Base-by-base conservation (phyloP, 192 early-diverging fungal species). In the Diversispora epigaea region DNA sequence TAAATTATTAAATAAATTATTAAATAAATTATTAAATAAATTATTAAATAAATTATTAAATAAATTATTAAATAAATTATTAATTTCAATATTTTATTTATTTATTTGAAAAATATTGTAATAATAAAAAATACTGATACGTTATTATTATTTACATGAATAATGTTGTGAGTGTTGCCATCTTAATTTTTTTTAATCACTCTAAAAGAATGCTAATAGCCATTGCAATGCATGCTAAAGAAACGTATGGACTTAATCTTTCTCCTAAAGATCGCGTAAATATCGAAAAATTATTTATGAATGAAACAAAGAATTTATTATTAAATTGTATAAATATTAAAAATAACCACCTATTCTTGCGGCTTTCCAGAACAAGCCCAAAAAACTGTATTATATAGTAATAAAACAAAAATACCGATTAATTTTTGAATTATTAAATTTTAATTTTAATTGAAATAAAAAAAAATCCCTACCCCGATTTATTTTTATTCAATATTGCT, bases 351-450 rank as follows among this genome's bases (percentile, higher is more conserved):
- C 93, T 80, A 99, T 93, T 77, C 96, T 86, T 39, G 96, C 95
- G 17, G 89, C 86, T 80, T 99, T 99, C 96, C 96, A 99, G 76
- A 99, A 91, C 60, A 98, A 79, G 17, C 97, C 96, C 40, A 93
- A 77, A 32, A 97, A 71, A 19, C 90, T 89, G 80, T 40, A 58
- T 3, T 32, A 49, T 17, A 22, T 12, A 45, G 12, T 19, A 69
- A 61, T 9, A 21, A n/a, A 7, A 65, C 17, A 43, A 49, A 11
- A 45, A 67, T 67, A 76, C 17, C 32, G 50, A 21, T 68, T 58
- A 63, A 66, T 14, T 14, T 22, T 66, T 40, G 8, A 25, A 60
- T 52, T 47, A 66, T 19, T 39, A 62, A 40, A 61, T 32, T 62
- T 22, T 40, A n/a, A 39, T 8, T 12, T 46, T 45, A 41, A 4